Evolutionary conservation across 371 early-diverging fungal species (phyloP), one percentile per base, ranked within the genome.

Genomic region (Mortierella sp.): DNA sequence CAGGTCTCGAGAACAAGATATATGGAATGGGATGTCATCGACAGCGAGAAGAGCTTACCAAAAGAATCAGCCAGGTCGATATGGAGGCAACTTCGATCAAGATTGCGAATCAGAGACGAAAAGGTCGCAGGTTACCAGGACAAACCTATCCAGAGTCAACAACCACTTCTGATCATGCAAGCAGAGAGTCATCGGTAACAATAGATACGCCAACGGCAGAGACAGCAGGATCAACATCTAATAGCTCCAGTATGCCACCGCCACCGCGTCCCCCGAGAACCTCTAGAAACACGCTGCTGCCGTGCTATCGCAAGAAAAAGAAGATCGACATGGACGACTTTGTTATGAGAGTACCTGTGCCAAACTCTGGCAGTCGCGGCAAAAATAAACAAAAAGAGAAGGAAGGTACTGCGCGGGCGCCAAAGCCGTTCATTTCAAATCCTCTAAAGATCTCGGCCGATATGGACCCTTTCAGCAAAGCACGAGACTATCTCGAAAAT

Each of bases 21-120:
- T 3, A 73, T 3, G 62, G 66, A 2, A 78, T 78, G 79, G 79
- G 79, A 13, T 78, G 79, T 17, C 70, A 73, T 28, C 56, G 28
- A 5, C 79, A 78, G 42, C 56, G 79, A 31, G 34, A 7, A 22
- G 73, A 73, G 55, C 47, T 78, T 51, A 68, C 70, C 0, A 49
- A 29, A 6, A 32, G 66, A 15, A 34, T 77, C 26, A 60, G 65
- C 1, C 23, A 54, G 7, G 51, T 55, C 2, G 72, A 71, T 51
- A 23, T 17, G 10, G 12, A 47, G 13, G n/a, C n/a, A n/a, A n/a
- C n/a, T n/a, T n/a, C 40, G 45, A 43, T 5, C 47, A 26, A n/a
- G n/a, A n/a, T n/a, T n/a, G n/a, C 9, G 31, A 42, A 10, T 32
- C 6, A 34, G 29, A 28, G 43, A 49, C 37, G 19, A 26, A 8